Base-by-base conservation (phyloP, 805 yeast genomes). In the Zygosaccharomyces pseudorouxii region DNA sequence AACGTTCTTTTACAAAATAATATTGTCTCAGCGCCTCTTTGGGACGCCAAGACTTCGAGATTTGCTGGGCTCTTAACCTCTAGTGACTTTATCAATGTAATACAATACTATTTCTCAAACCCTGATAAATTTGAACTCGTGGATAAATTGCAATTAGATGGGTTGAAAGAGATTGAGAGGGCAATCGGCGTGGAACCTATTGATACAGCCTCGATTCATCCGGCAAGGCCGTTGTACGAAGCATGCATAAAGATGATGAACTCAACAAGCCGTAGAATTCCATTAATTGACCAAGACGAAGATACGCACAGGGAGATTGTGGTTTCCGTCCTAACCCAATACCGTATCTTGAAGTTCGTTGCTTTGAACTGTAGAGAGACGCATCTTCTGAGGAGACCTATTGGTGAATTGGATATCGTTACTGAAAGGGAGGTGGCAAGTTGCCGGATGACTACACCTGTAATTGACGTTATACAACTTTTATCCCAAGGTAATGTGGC, bases 311-410 rank as follows among this genome's bases (percentile, higher is more conserved):
- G 97, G 60, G 98, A 93, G 67, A 89, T 93, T 60, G 97, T 93
- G 14, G 97, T 93, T 6, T 81, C 89, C 48, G 99, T 93, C 45
- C 76, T 93, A 62, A 93, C 99, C 1, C 99, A 93, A 72, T 93
- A 93, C 70, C 82, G 99, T 64, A 93, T 93, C 48, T 75, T 93
- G 60, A 92, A 95, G 69, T 93, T 93, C 64, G 97, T 93, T 28
- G 90, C 97, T 2, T 78, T 92, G 68, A 93, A 93, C 69, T 93
- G 99, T 71, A 89, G 89, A 65, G 98, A 93, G 66, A 89, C 96
- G 3, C 81, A 86, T 58, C 86, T 82, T 75, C 73, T 93, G 48
- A 72, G 83, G 57, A 81, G 83, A 57, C 95, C 96, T 3, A 73
- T 93, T 49, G 74, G 76, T 51, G 85, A 84, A 48, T 71, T 93